Base-by-base conservation (phyloP, 805 yeast species). In the Lipomyces starkeyi region DNA sequence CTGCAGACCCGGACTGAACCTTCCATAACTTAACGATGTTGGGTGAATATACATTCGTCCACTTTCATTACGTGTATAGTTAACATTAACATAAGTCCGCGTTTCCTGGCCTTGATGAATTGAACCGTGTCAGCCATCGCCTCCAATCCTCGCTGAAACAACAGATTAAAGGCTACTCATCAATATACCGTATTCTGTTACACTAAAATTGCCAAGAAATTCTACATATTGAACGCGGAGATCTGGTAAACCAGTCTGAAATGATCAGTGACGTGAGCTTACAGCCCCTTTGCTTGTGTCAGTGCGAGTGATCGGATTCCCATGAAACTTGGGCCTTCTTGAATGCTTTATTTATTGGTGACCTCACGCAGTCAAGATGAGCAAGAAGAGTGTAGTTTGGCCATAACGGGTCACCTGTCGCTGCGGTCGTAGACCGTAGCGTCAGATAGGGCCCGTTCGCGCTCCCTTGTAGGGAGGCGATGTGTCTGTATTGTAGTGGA, bases 371-470 rank as follows among this genome's bases (percentile, higher is more conserved):
- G 53, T 47, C 53, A 47, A 47, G 53, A 47, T 4, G 53, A 47
- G 53, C 53, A 47, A 47, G 53, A 47, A 47, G 53, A 47, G 53
- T 47, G 53, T 47, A 47, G 53, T 47, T 47, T 47, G 53, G 53
- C 53, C 53, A 47, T 47, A 47, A 47, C 53, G 53, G 53, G 53
- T 47, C 53, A 47, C 53, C 53, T 47, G 53, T 47, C 53, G 53
- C 53, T 47, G 13, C 53, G 53, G 53, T 47, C 53, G 53, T 47
- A 47, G 53, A 47, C 53, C 53, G 53, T 47, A 47, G 53, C 53
- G 53, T 47, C 53, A 47, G 53, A 47, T 47, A 47, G 53, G 53
- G 53, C 53, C 53, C 53, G 53, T 47, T 47, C 53, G 13, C 53
- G 53, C 53, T 47, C 53, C 53, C 53, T 47, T 47, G 53, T 47